Base-by-base conservation (phyloP, 768 basidiomycete species). In the Kwoniella dendrophila region DNA sequence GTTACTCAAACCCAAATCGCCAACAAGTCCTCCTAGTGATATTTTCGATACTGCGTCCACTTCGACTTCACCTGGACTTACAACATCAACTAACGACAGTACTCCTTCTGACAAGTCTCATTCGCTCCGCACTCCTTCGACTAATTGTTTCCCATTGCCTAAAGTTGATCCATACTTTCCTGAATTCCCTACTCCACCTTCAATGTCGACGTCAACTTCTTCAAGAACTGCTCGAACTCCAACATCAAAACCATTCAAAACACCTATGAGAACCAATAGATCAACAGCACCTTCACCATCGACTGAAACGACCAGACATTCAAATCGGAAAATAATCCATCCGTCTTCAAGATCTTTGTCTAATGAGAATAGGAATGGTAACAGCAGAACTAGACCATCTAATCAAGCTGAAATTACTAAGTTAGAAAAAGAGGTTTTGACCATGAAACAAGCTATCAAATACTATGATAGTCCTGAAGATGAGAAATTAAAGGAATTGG, bases 381-480 rank as follows among this genome's bases (percentile, higher is more conserved):
- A 20, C 44, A n/a, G 16, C 27, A 22, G 3, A 22, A 22, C 20
- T 10, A 48, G n/a, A 24, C 11, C 54, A 33, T 24, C 41, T 16
- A 62, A 67, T 29, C 34, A 60, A 1, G 47, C 22, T 29, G 44
- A 53, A 6, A 60, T 74, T 24, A 47, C 56, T 1, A 40, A 43
- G 29, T 58, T 78, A 0, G 71, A 76, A 59, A 45, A 60, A 6
- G 48, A 62, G 41, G 52, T 60, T 6, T 56, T 68, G 43, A 62
- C 55, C 2, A 65, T 72, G 4, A 63, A 59, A 20, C 66, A 76
- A 51, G 77, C 74, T 1, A 27, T 73, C 24, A 66, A 64, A 41
- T 67, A 68, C 29, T 5, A 64, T 8, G 67, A 56, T 2, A 72
- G 64, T 33, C 69, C 74, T 33, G 75, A 77, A 32, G 72, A 72